Evolutionary conservation across 1,139 yeast genomes (phyloP).

Genomic region (Chernovozyma aurita): DNA sequence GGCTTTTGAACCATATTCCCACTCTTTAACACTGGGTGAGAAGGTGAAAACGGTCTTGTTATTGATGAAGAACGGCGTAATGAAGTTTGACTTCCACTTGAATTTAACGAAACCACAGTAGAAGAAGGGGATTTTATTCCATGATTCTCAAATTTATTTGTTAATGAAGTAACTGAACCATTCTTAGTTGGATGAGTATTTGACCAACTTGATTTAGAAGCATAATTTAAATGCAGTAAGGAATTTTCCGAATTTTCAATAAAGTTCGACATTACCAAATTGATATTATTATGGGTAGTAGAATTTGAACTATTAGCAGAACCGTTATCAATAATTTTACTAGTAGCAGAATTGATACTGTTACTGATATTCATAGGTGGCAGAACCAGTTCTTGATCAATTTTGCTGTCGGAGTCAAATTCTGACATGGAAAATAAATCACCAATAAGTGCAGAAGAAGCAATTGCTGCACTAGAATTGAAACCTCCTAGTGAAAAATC

Average conservation of each 20-base stretch:
- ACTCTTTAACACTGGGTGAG: conserved; percentile 21
- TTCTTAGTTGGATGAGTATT: not conserved
- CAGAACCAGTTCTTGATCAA: conserved; percentile 6
- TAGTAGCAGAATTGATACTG: not conserved
- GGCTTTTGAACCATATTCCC: conserved; percentile 33
- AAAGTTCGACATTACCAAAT: not conserved
- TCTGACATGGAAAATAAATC: conserved; percentile 6
- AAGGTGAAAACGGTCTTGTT: conserved; percentile 15
- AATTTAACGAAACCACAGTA: conserved; percentile 8
- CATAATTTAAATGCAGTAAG: not conserved
- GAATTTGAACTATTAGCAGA: too few relatives aligned
- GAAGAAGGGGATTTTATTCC: conserved; percentile 22
- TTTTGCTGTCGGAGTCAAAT: conserved; percentile 4
- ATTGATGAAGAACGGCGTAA: conserved; percentile 15
- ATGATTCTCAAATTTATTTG: conserved; percentile 27
- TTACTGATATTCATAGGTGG: conserved; percentile 1
- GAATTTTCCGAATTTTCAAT: not conserved
- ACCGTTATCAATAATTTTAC: too few relatives aligned
- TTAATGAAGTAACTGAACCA: conserved; percentile 22
- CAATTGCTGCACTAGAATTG: conserved; percentile 5
- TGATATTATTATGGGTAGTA: not conserved
- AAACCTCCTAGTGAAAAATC: conserved; percentile 20
- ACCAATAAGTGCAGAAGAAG: conserved; percentile 2
- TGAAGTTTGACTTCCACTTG: conserved; percentile 7
- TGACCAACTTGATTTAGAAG: not conserved